These are phyloP conservation scores for Rosellinia necatrix DNA, from an alignment of 2,329 filamentous ascomycete genomes.

Conservation along the genomic window DNA sequence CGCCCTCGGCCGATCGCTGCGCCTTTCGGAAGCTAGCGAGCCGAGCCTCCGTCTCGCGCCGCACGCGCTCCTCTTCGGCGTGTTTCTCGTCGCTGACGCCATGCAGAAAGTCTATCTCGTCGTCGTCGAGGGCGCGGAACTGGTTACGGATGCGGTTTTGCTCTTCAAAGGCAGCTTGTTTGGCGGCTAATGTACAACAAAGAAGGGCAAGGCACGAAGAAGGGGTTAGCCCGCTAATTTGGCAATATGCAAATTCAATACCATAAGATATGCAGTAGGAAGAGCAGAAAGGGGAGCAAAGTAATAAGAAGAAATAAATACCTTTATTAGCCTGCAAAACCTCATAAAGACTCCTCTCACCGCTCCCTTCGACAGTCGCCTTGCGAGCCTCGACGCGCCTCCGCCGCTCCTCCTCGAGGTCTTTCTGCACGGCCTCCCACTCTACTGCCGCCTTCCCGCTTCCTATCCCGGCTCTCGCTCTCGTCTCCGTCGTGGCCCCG, in stretches of 20 bases:
- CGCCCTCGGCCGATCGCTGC: slow-evolving; percentile 43
- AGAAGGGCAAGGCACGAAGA: neutral
- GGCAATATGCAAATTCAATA: too few relatives aligned
- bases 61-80: slow-evolving; percentile 58
- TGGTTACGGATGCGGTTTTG: slow-evolving; percentile 73
- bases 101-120: slow-evolving; percentile 77
- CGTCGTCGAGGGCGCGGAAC: slow-evolving; percentile 76
- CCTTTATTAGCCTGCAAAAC: slow-evolving; percentile 79
- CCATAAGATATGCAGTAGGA: neutral
- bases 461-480: slow-evolving; percentile 17
- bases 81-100: slow-evolving; percentile 56
- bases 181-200: slow-evolving; percentile 57
- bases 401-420: slow-evolving; percentile 65
- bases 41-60: slow-evolving; percentile 61
- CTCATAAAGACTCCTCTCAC: slow-evolving; percentile 71
- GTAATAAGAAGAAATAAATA: slow-evolving; percentile 16
- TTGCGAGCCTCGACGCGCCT: slow-evolving; percentile 57
- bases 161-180: slow-evolving; percentile 83
- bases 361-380: slow-evolving; percentile 45
- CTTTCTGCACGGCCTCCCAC: slow-evolving; percentile 68
- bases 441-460: slow-evolving; percentile 44
- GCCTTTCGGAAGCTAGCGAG: slow-evolving; percentile 59
- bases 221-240: neutral
- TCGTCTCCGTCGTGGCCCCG: neutral
- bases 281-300: slow-evolving; percentile 9